These are phyloP conservation scores for Onygenales sp. DNA, from an alignment of 2,329 filamentous ascomycete genomes.

Conservation along the genomic window DNA sequence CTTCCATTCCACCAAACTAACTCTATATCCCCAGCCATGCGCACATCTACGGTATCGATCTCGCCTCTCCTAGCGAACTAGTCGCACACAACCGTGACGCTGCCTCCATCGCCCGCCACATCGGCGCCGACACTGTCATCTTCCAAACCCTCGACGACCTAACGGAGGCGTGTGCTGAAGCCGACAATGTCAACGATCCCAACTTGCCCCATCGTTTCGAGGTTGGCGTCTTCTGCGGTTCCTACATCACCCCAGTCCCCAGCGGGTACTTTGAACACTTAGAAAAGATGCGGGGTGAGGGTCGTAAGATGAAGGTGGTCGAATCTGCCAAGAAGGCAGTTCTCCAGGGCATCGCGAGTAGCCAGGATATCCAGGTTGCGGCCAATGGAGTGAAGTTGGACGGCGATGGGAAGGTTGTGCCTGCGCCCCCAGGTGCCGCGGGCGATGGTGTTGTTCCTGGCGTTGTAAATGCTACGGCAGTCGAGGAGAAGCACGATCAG, in stretches of 20 bases:
- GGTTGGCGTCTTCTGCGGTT: conserved; percentile 83
- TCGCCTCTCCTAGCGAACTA: conserved; percentile 61
- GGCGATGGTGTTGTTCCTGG: not conserved
- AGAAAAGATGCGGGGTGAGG: conserved; percentile 61
- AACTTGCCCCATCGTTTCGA: conserved; percentile 60
- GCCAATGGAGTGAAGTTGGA: conserved; percentile 51
- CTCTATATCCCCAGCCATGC: conserved; percentile 44
- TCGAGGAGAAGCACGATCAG: no score
- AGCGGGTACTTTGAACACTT: conserved; percentile 76
- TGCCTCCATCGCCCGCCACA: conserved; percentile 53
- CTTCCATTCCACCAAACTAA: conserved; percentile 6
- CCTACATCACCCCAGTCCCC: conserved; percentile 72
- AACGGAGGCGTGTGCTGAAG: conserved; percentile 66
- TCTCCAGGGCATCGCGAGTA: conserved; percentile 51
- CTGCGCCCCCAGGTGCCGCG: conserved; percentile 24
- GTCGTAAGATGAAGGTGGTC: conserved; percentile 56
- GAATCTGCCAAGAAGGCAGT: conserved; percentile 57
- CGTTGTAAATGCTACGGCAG: no score
- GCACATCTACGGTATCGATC: conserved; percentile 77
- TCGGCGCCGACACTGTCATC: conserved; percentile 67
- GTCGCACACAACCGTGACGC: conserved; percentile 59
- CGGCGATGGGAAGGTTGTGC: conserved; percentile 47
- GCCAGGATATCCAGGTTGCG: conserved; percentile 53
- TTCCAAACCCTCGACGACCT: conserved; percentile 71
- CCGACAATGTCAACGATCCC: conserved; percentile 47